These are phyloP conservation scores for Calonectria henricotiae DNA, from an alignment of 2,329 filamentous ascomycete species.

Conservation along the genomic window DNA sequence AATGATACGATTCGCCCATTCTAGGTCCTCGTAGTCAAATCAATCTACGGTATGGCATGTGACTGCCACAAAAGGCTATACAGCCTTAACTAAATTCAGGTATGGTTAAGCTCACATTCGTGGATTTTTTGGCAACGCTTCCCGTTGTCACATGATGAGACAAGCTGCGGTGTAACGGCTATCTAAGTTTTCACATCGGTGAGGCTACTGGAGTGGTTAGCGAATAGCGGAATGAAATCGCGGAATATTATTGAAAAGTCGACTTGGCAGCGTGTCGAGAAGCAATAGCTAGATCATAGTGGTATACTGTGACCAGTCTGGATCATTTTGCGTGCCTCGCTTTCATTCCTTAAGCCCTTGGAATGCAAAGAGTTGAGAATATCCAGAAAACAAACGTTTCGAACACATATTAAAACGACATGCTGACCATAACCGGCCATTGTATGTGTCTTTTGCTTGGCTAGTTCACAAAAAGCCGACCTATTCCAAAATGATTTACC, in stretches of 20 bases:
- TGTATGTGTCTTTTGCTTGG: not conserved
- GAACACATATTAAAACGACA: not conserved
- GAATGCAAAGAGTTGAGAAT: not conserved
- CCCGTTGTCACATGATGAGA: not conserved
- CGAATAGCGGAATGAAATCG: not conserved
- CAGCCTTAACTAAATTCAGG: not conserved
- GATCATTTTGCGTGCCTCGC: constrained; percentile 28
- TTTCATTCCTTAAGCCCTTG: constrained; percentile 36
- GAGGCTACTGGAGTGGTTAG: not conserved
- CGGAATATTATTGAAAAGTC: constrained; percentile 34
- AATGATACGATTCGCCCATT: not conserved
- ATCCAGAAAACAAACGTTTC: not conserved
- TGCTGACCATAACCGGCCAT: not conserved
- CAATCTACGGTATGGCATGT: not conserved
- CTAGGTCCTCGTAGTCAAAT: not conserved
- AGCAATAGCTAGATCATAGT: constrained; percentile 28
- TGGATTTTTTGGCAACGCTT: not conserved
- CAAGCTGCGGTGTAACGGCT: not conserved
- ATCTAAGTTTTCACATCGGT: not conserved
- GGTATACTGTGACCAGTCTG: constrained; percentile 30
- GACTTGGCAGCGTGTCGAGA: constrained; percentile 43
- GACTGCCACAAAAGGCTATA: not conserved
- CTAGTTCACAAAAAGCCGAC: not conserved
- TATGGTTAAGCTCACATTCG: not conserved
- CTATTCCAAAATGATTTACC: constrained; percentile 27